Evolutionary conservation across 805 yeast genomes (phyloP).

Genomic region (Ascoidea tarda): DNA sequence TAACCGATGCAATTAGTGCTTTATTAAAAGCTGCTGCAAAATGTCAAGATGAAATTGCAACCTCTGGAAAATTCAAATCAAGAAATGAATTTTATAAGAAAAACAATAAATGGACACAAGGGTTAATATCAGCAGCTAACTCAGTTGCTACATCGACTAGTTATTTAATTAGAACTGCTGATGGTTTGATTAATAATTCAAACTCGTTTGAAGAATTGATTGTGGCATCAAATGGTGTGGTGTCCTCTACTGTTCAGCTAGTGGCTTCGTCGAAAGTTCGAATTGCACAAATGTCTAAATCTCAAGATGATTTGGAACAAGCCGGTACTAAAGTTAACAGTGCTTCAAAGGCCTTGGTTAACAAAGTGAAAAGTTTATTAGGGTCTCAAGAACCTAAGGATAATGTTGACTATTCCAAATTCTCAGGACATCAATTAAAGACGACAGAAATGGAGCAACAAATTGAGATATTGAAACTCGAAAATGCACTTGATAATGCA

Average conservation of each 20-base stretch:
- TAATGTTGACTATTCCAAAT: conserved; percentile 48
- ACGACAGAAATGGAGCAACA: conserved; percentile 89
- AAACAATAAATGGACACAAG: conserved; percentile 89
- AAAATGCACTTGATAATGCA: conserved; percentile 55
- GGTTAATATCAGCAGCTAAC: conserved; percentile 78
- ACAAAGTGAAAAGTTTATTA: conserved; percentile 50
- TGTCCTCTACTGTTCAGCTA: conserved; percentile 83
- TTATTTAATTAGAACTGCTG: conserved; percentile 72
- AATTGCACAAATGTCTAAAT: conserved; percentile 59
- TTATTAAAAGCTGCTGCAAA: conserved; percentile 66
- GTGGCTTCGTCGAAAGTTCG: conserved; percentile 87
- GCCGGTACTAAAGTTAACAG: conserved; percentile 55
- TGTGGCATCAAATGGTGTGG: conserved; percentile 85
- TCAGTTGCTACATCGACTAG: conserved; percentile 78
- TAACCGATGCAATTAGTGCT: conserved; percentile 62
- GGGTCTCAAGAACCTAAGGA: conserved; percentile 20
- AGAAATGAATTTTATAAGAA: conserved; percentile 71
- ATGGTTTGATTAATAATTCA: conserved; percentile 54
- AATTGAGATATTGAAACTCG: conserved; percentile 75
- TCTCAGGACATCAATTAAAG: conserved; percentile 68
- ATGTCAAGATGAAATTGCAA: conserved; percentile 70
- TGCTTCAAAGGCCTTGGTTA: conserved; percentile 66
- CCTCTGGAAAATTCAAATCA: conserved; percentile 53
- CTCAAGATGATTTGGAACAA: conserved; percentile 59
- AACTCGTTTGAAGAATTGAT: conserved; percentile 71